Evolutionary conservation across 177 flowering plant genomes (phyloP), one percentile per base, ranked within the genome.

Genomic region (Telopea speciosissima): DNA sequence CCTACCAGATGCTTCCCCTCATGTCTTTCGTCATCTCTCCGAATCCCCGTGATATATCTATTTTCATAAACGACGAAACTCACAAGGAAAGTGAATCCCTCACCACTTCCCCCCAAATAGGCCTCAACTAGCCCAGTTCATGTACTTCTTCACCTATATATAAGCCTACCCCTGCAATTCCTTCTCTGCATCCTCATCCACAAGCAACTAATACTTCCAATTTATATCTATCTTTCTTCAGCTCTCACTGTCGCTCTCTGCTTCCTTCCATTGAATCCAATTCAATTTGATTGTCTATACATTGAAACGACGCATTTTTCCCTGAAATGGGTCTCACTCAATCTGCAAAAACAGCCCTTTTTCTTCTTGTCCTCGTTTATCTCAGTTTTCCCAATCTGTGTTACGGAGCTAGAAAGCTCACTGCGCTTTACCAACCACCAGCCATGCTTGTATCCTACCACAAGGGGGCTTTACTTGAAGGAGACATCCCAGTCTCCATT

Each of bases 381-480:
- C 33, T 73, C 6, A 67, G 72, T 67, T 72, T 76, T 11, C 24
- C 36, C 33, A 66, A 65, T 25, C n/a, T 67, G 5, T 72, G 82
- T 61, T 44, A 36, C 0, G 81, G 79, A 11, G 69, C 79, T 58
- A 82, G 87, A 69, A 74, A 77, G 80, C 81, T 79, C 6, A 69
- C 73, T 21, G 71, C 76, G 5, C 73, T 79, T 0, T 77, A 73
- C 45, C 70, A 82, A 45, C 77, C 83, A 17, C 81, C 82, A n/a
- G 73, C 82, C 12, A 68, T 70, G 67, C 52, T 77, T 40, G 24
- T 85, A 4, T 67, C 66, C 10, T 81, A 85, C 77, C 86, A 85
- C 63, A 77, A 77, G 9, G 88, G 88, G 1, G 67, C 52, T 13
- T 63, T 83, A 22, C 86, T 83, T 65, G 72, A 75, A 61, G 88